phyloP scores from a whole-genome alignment of 2,329 filamentous ascomycete genomes.

The Rosellinia necatrix region DNA sequence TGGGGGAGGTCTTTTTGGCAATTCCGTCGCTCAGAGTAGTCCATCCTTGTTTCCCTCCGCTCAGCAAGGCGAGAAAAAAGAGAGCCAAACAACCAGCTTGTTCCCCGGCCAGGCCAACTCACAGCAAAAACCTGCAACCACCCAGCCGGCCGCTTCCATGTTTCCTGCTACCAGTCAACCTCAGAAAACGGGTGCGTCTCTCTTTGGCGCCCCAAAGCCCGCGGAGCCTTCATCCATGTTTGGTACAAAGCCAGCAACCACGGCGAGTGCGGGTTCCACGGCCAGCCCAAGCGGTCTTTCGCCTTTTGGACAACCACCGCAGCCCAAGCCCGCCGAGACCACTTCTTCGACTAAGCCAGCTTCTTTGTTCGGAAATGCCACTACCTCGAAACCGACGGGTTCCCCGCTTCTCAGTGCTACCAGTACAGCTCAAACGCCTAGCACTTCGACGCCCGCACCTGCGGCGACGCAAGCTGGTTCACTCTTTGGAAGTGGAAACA shows the following conservation, averaged over 20 bases:
- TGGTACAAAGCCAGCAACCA: constrained; percentile 31
- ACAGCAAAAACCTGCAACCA: constrained; percentile 35
- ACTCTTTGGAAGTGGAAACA: constrained; percentile 30
- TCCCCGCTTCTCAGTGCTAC: constrained; percentile 30
- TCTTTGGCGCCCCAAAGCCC: constrained; percentile 37
- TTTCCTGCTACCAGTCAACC: constrained; percentile 29
- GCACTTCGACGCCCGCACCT: constrained; percentile 27
- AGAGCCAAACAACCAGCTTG: constrained; percentile 26
- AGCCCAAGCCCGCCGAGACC: constrained; percentile 34
- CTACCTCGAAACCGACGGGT: constrained; percentile 27
- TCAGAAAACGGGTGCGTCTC: constrained; percentile 23
- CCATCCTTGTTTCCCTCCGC: constrained; percentile 46
- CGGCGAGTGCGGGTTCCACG: constrained; percentile 23
- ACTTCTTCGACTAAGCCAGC: constrained; percentile 27
- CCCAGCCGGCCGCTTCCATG: constrained; percentile 35
- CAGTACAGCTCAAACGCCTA: constrained; percentile 22
- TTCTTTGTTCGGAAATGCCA: constrained; percentile 32
- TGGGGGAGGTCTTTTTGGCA: constrained; percentile 35
- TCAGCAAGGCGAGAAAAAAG: constrained; percentile 44
- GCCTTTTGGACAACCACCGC: constrained; percentile 26
- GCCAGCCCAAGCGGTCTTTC: constrained; percentile 25
- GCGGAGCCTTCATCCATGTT: constrained; percentile 31
- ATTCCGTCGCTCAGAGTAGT: constrained; percentile 24
- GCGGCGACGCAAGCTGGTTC: constrained; percentile 29
- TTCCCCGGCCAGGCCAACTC: constrained; percentile 29